Conservation (phyloP, 306 rosid genomes). For the Casuarina glauca region DNA sequence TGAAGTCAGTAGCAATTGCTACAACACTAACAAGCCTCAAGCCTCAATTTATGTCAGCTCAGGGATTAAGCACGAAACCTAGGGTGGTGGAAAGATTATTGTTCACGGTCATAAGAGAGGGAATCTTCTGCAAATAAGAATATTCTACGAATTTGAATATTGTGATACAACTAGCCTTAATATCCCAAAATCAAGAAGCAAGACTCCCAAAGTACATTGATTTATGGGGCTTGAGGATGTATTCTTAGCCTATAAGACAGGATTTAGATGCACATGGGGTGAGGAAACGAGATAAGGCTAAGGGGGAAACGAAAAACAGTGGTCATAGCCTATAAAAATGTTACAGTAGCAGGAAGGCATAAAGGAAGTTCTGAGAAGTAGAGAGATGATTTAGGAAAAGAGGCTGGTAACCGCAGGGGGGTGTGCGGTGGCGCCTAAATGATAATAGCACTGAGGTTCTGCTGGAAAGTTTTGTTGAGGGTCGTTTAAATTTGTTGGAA, state of each 20-base stretch:
- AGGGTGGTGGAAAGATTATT: background rate
- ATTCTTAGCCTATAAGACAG: background rate
- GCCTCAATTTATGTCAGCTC: conserved; percentile 1
- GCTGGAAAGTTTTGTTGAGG: background rate
- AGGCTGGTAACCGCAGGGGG: background rate
- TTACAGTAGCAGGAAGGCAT: background rate
- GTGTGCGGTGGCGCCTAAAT: background rate
- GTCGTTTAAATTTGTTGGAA: background rate
- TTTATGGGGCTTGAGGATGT: background rate
- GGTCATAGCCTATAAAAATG: background rate
- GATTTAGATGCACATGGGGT: background rate
- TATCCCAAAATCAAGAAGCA: background rate
- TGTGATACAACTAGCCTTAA: background rate
- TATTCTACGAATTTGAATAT: background rate
- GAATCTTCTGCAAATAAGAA: background rate
- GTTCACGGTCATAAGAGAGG: background rate
- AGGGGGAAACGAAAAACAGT: background rate
- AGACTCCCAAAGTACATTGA: background rate
- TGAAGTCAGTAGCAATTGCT: background rate
- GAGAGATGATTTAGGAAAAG: background rate
- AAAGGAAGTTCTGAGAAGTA: background rate
- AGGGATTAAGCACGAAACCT: background rate
- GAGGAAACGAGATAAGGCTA: background rate
- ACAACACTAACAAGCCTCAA: background rate
- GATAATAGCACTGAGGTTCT: background rate